Evolutionary conservation across 2,329 filamentous ascomycete species (phyloP).

Genomic region (Golovinomyces cichoracearum): DNA sequence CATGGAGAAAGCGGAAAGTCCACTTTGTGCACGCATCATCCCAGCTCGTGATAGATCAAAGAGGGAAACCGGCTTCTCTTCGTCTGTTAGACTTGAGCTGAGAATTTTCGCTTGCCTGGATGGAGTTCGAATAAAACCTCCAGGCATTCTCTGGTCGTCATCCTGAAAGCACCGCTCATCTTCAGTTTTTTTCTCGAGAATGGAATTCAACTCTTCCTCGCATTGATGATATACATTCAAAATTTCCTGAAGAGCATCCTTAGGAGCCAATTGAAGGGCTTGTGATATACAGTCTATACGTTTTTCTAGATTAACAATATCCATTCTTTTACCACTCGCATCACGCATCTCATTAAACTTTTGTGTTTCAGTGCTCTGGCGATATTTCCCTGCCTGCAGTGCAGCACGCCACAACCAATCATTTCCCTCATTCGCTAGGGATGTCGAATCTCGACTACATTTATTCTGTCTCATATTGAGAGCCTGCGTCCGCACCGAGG

Average conservation of each 20-base stretch:
- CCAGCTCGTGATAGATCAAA: conserved; percentile 38
- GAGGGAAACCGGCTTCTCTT: conserved; percentile 36
- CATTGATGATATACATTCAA: conserved; percentile 49
- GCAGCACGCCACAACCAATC: conserved; percentile 58
- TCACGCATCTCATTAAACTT: conserved; percentile 26
- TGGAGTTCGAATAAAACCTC: conserved; percentile 22
- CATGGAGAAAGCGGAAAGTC: conserved; percentile 26
- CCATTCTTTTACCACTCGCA: conserved; percentile 23
- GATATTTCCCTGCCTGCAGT: conserved; percentile 50
- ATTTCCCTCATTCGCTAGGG: conserved; percentile 19
- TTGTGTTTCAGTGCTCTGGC: conserved; percentile 27
- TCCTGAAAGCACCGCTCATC: conserved; percentile 41
- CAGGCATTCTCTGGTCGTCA: conserved; percentile 27
- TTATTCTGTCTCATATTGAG: background rate
- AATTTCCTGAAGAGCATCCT: conserved; percentile 44
- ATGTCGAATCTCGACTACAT: conserved; percentile 3
- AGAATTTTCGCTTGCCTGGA: conserved; percentile 14
- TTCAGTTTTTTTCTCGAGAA: conserved; percentile 35
- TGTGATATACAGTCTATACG: conserved; percentile 56
- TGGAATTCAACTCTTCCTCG: conserved; percentile 47
- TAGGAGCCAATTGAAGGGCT: conserved; percentile 47
- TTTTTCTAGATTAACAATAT: conserved; percentile 51
- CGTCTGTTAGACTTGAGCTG: conserved; percentile 18
- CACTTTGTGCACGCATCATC: conserved; percentile 30
- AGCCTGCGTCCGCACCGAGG: conserved; percentile 9